phyloP scores from a whole-genome alignment of 2,329 filamentous ascomycete genomes.

The Aureobasidium uvarum region DNA sequence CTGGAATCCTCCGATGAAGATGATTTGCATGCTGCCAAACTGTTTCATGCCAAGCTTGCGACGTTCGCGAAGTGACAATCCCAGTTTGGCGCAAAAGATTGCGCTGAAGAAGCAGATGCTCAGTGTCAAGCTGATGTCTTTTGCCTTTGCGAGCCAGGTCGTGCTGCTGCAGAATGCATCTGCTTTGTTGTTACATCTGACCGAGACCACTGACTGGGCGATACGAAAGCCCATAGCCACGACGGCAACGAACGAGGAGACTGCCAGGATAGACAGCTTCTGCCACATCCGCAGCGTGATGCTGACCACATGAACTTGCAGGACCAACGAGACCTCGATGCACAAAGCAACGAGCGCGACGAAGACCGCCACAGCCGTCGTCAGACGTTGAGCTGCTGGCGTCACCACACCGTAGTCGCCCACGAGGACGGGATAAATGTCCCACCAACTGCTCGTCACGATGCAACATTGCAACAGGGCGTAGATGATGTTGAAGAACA shows the following conservation, averaged over 20 bases:
- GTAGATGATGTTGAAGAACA: slow-evolving; percentile 62
- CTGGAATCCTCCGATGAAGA: slow-evolving; percentile 67
- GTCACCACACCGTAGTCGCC: slow-evolving; percentile 34
- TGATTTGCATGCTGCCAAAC: slow-evolving; percentile 64
- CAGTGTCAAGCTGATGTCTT: slow-evolving; percentile 52
- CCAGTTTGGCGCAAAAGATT: slow-evolving; percentile 63
- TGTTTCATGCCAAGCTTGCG: slow-evolving; percentile 57
- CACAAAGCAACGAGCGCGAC: slow-evolving; percentile 54
- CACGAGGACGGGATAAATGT: slow-evolving; percentile 61
- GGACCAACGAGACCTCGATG: slow-evolving; percentile 59
- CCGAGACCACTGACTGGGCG: slow-evolving; percentile 52
- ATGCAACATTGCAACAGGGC: slow-evolving; percentile 58
- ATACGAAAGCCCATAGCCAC: slow-evolving; percentile 56
- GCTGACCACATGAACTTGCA: slow-evolving; percentile 64
- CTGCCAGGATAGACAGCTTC: slow-evolving; percentile 47
- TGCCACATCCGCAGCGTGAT: slow-evolving; percentile 48
- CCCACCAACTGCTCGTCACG: slow-evolving; percentile 60
- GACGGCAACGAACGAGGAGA: slow-evolving; percentile 52
- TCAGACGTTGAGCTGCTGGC: slow-evolving; percentile 33
- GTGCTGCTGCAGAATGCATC: slow-evolving; percentile 26
- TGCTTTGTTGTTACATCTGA: slow-evolving; percentile 31
- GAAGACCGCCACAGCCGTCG: slow-evolving; percentile 51
- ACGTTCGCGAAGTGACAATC: slow-evolving; percentile 56
- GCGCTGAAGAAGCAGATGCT: slow-evolving; percentile 62
- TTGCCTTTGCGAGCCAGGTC: slow-evolving; percentile 32